Evolutionary conservation across 345 rosid species (phyloP).

Genomic region (Turritis glabra): DNA sequence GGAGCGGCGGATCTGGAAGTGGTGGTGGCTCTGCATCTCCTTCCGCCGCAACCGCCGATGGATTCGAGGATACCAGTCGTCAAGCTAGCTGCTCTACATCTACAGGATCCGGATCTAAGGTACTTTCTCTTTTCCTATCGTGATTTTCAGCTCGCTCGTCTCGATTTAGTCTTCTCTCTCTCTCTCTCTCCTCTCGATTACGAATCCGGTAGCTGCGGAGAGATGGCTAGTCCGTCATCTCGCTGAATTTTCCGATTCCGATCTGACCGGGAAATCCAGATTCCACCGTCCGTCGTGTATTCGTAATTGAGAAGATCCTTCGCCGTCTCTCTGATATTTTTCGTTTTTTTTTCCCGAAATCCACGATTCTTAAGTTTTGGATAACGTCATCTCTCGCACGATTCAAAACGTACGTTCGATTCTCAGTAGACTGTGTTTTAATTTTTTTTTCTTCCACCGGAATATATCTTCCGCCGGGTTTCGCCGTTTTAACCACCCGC

Average conservation of each 20-base stretch:
- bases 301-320: not conserved
- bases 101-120: conserved; percentile 76
- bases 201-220: not conserved
- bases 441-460: not conserved
- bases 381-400: conserved; percentile 6
- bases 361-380: not conserved
- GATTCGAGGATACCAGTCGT: conserved; percentile 59
- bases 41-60: conserved; percentile 64
- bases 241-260: not conserved
- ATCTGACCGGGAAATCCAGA: not conserved
- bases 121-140: conserved; percentile 15
- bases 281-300: not conserved
- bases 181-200: not conserved
- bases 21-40: conserved; percentile 47
- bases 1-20: conserved; percentile 63
- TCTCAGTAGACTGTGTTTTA: not conserved
- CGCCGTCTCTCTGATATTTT: not conserved
- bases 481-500: not conserved
- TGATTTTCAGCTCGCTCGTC: not conserved
- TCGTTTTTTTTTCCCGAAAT: not conserved
- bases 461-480: not conserved
- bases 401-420: too few species aligned
- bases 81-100: conserved; percentile 47
- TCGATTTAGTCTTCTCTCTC: conserved; percentile 9
- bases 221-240: not conserved